These are phyloP conservation scores for Talaromyces sp. DNA, from an alignment of 2,329 filamentous ascomycete genomes.

Conservation along the genomic window DNA sequence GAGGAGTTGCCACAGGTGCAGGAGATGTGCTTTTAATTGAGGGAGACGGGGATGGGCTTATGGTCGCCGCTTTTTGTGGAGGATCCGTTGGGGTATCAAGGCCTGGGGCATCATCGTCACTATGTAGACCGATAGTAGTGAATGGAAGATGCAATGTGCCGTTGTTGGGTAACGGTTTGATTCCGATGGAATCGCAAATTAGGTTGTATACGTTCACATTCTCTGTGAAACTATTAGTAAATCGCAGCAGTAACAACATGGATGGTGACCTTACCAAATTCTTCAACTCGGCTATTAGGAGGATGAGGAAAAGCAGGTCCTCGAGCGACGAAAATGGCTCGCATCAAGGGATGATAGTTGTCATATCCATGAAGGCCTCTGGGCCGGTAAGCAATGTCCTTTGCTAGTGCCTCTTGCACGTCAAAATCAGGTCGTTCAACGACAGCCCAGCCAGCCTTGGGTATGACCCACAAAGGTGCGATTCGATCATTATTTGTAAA, in stretches of 20 bases:
- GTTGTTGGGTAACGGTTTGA: slow-evolving; percentile 76
- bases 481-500: slow-evolving; percentile 86
- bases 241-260: background rate
- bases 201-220: slow-evolving; percentile 96
- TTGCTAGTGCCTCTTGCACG: slow-evolving; percentile 62
- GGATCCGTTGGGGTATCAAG: slow-evolving; percentile 35
- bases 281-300: slow-evolving; percentile 72
- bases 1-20: background rate
- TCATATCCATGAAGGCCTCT: slow-evolving; percentile 91
- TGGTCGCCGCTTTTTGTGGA: slow-evolving; percentile 20
- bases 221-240: slow-evolving; percentile 52
- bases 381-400: slow-evolving; percentile 69
- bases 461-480: slow-evolving; percentile 90
- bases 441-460: slow-evolving; percentile 88
- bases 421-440: slow-evolving; percentile 77
- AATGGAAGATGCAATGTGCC: slow-evolving; percentile 66
- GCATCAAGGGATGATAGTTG: slow-evolving; percentile 89
- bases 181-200: slow-evolving; percentile 78
- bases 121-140: slow-evolving; percentile 44
- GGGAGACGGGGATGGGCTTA: background rate
- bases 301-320: slow-evolving; percentile 88
- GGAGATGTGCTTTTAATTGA: background rate
- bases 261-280: slow-evolving; percentile 68
- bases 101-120: slow-evolving; percentile 35
- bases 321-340: slow-evolving; percentile 88